A percentile compares a stretch with the other conserved stretches of the same genome.
phyloP scores from a whole-genome alignment of 768 basidiomycete species.

The Rhodotorula toruloides region DNA sequence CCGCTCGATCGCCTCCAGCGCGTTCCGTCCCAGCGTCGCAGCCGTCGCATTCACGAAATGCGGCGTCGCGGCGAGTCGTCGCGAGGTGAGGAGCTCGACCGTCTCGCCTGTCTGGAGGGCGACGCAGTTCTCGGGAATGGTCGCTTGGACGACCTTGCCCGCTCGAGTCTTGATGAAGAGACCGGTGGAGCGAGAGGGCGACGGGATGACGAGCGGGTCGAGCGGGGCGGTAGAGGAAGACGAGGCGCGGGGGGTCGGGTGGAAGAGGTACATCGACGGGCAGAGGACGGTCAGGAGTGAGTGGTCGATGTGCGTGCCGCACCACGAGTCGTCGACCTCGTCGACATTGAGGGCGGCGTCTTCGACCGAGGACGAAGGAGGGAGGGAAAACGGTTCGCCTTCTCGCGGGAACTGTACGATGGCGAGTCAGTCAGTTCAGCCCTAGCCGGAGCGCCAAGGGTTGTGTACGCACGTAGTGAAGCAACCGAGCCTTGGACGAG shows the following conservation, averaged over 20 bases:
- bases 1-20: constrained; percentile 43
- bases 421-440: not conserved
- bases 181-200: constrained; percentile 73
- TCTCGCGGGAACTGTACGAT: constrained; percentile 56
- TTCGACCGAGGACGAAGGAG: not conserved
- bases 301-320: constrained; percentile 92
- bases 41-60: constrained; percentile 75
- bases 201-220: constrained; percentile 50
- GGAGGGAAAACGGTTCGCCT: not conserved
- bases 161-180: constrained; percentile 85
- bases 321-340: constrained; percentile 72
- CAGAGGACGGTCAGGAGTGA: constrained; percentile 78
- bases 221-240: constrained; percentile 49
- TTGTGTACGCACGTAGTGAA: constrained; percentile 64
- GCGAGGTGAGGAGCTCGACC: constrained; percentile 77
- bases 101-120: constrained; percentile 98
- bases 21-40: constrained; percentile 1
- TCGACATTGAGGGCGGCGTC: constrained; percentile 13
- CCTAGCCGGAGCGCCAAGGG: too few species aligned
- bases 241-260: constrained; percentile 40
- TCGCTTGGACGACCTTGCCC: constrained; percentile 70
- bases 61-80: constrained; percentile 79
- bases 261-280: constrained; percentile 77
- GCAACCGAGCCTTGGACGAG: constrained; percentile 81
- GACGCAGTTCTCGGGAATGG: constrained; percentile 71